A percentile compares a stretch with the other conserved stretches of the same genome.
phyloP scores from a whole-genome alignment of 1,139 yeast species.

The Tardiomyces blankii region DNA sequence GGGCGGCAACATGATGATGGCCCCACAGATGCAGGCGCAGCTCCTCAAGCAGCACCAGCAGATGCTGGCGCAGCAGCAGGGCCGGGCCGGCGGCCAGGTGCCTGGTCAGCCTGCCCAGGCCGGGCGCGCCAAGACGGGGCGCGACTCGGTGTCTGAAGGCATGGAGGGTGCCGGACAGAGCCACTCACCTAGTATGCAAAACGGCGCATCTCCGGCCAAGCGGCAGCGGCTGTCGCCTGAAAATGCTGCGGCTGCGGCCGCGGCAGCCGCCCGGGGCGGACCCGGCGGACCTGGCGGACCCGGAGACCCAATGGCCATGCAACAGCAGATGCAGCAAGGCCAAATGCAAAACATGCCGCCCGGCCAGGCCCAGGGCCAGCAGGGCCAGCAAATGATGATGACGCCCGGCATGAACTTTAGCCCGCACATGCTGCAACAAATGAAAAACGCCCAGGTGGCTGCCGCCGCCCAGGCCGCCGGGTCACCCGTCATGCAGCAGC shows the following conservation, averaged over 20 bases:
- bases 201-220: constrained; percentile 23
- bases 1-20: constrained; percentile 11
- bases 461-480: neutral
- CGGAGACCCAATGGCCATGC: too few species aligned
- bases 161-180: neutral
- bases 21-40: constrained; percentile 12
- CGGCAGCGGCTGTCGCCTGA: constrained; percentile 29
- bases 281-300: too few species aligned
- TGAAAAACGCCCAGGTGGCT: neutral
- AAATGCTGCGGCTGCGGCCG: neutral
- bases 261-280: too few species aligned
- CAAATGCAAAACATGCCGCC: neutral
- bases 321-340: neutral
- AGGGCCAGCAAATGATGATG: constrained; percentile 3
- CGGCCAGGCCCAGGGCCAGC: neutral
- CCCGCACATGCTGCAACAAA: neutral
- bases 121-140: neutral
- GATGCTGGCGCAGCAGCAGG: constrained; percentile 10
- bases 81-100: constrained; percentile 9
- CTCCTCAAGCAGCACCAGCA: constrained; percentile 9
- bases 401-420: neutral
- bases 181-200: constrained; percentile 1
- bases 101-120: neutral
- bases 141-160: neutral
- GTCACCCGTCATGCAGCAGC: constrained; percentile 12